Evolutionary conservation across 2,329 filamentous ascomycete species (phyloP).

Genomic region (Colletotrichum abscissum): DNA sequence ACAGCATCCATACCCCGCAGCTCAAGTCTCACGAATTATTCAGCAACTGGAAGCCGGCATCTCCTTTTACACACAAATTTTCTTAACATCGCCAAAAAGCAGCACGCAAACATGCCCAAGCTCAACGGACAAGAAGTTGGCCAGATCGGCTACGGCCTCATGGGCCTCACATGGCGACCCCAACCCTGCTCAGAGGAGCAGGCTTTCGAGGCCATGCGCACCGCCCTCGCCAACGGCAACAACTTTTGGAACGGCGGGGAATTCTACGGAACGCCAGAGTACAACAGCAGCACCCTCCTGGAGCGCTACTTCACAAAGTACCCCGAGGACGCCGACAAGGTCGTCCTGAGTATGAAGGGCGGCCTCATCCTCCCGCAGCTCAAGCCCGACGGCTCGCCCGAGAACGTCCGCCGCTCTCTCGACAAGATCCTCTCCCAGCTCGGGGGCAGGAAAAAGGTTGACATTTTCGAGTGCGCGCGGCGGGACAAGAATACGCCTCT

Average conservation of each 20-base stretch:
- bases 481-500: constrained; percentile 63
- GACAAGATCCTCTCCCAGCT: constrained; percentile 65
- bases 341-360: constrained; percentile 73
- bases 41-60: background rate
- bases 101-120: constrained; percentile 41
- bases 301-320: constrained; percentile 72
- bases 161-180: constrained; percentile 60
- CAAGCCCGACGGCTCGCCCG: constrained; percentile 62
- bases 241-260: constrained; percentile 73
- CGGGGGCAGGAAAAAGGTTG: constrained; percentile 68
- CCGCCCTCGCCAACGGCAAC: constrained; percentile 57
- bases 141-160: constrained; percentile 64
- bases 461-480: constrained; percentile 70
- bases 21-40: background rate
- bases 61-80: background rate
- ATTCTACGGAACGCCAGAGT: constrained; percentile 70
- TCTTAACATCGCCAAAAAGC: background rate
- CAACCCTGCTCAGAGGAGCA: constrained; percentile 55
- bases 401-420: constrained; percentile 66
- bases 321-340: constrained; percentile 71
- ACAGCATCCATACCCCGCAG: background rate
- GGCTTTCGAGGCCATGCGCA: constrained; percentile 66
- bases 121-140: constrained; percentile 59
- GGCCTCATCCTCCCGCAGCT: constrained; percentile 51
- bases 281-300: constrained; percentile 69